A percentile compares a stretch with the other conserved stretches of the same genome.
Evolutionary conservation across 2,329 filamentous ascomycete species (phyloP).

Genomic region (Aspergillus fijiensis): DNA sequence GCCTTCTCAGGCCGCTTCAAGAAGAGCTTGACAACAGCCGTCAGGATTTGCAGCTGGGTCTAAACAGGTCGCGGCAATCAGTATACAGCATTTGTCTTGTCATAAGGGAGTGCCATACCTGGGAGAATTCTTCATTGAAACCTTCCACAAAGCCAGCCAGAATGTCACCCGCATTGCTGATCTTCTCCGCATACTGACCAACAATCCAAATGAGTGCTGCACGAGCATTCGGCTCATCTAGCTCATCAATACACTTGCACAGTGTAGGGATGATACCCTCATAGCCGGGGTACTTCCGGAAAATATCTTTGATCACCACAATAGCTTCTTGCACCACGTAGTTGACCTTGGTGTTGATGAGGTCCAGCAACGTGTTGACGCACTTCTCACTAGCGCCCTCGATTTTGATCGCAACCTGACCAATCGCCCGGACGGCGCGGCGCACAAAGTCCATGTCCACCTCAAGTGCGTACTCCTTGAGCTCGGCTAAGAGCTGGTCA

Average conservation of each 20-base stretch:
- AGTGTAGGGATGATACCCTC: constrained; percentile 96
- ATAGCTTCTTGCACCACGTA: constrained; percentile 98
- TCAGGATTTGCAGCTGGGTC: constrained; percentile 97
- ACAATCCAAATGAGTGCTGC: constrained; percentile 98
- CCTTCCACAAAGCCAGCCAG: constrained; percentile 85
- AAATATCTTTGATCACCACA: constrained; percentile 98
- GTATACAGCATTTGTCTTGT: neutral
- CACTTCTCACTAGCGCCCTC: constrained; percentile 93
- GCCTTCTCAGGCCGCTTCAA: constrained; percentile 92
- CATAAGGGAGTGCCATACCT: constrained; percentile 56
- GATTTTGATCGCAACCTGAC: constrained; percentile 98
- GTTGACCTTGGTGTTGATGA: constrained; percentile 97
- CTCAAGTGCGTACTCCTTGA: constrained; percentile 97
- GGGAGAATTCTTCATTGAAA: constrained; percentile 95
- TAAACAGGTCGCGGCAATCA: constrained; percentile 45
- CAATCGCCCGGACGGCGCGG: constrained; percentile 91
- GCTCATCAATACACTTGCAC: constrained; percentile 93
- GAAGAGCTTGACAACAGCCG: constrained; percentile 95
- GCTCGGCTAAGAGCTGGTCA: constrained; percentile 86
- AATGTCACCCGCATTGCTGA: constrained; percentile 96
- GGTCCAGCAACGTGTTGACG: constrained; percentile 86
- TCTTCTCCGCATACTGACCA: constrained; percentile 98
- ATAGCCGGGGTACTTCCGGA: constrained; percentile 95
- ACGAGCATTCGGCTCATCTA: constrained; percentile 90
- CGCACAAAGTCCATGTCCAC: constrained; percentile 99